A percentile compares a stretch with the other conserved stretches of the same genome.
These are phyloP conservation scores for Kwoniella dejecticola DNA, from an alignment of 768 basidiomycete genomes.

Conservation along the genomic window DNA sequence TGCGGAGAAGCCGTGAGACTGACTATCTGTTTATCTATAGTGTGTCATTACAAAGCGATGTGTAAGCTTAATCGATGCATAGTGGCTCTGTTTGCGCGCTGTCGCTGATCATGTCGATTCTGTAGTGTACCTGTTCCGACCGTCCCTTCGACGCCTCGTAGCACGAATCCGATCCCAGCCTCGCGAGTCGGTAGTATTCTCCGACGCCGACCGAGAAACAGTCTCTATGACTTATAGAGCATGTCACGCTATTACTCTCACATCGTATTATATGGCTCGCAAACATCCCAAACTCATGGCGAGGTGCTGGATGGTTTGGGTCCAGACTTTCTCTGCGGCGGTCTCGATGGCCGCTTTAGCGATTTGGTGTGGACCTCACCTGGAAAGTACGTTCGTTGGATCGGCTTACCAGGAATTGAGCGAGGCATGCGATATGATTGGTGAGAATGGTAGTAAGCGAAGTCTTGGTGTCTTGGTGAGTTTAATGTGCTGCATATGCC, in stretches of 20 bases:
- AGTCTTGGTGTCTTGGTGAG: conserved; percentile 41
- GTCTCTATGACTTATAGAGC: conserved; percentile 40
- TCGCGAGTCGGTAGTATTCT: conserved; percentile 16
- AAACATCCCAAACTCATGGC: conserved; percentile 43
- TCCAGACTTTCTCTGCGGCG: conserved; percentile 48
- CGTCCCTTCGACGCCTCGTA: conserved; percentile 41
- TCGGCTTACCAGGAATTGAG: conserved; percentile 41
- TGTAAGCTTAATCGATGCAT: conserved; percentile 19
- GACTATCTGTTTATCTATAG: conserved; percentile 1
- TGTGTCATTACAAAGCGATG: conserved; percentile 50
- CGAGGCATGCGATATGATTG: conserved; percentile 45
- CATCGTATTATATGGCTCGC: conserved; percentile 37
- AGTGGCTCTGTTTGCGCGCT: not conserved
- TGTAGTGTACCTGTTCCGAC: conserved; percentile 47
- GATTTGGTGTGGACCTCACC: conserved; percentile 47
- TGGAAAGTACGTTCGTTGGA: conserved; percentile 36
- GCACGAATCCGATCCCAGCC: conserved; percentile 25
- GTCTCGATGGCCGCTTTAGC: conserved; percentile 49
- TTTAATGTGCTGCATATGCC: not conserved
- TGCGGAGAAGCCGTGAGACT: not conserved
- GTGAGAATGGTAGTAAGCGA: conserved; percentile 35
- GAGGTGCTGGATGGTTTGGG: conserved; percentile 46
- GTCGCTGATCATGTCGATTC: not conserved
- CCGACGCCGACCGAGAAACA: conserved; percentile 30
- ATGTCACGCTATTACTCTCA: conserved; percentile 41